These are phyloP conservation scores for Pseudomonodictys pantanalensis DNA, from an alignment of 495 filamentous ascomycete genomes.

Conservation along the genomic window DNA sequence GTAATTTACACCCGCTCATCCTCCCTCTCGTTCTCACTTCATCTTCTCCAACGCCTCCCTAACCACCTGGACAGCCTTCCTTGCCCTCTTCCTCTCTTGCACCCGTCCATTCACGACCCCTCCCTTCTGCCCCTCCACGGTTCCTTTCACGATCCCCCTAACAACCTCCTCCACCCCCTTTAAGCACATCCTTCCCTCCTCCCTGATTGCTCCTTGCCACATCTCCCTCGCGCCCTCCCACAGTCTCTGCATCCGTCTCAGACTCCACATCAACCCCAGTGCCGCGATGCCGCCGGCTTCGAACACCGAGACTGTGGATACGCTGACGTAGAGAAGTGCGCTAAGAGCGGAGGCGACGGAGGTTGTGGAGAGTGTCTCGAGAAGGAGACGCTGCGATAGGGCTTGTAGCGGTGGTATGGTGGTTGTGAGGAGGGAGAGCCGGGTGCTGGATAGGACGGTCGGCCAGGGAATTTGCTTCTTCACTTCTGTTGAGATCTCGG, in stretches of 20 bases:
- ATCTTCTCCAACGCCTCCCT: conserved; percentile 52
- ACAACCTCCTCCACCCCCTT: conserved; percentile 65
- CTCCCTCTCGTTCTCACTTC: not conserved
- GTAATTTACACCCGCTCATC: not conserved
- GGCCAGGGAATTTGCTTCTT: conserved; percentile 41
- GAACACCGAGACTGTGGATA: conserved; percentile 57
- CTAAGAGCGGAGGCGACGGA: conserved; percentile 62
- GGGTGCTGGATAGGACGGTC: conserved; percentile 53
- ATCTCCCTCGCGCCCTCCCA: conserved; percentile 70
- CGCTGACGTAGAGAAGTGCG: conserved; percentile 65
- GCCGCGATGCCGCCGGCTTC: conserved; percentile 79
- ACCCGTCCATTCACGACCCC: conserved; percentile 52
- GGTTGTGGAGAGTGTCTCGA: conserved; percentile 69
- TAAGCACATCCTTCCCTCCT: conserved; percentile 74
- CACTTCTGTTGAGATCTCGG: conserved; percentile 8
- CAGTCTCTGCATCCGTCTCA: conserved; percentile 69
- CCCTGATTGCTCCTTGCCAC: conserved; percentile 76
- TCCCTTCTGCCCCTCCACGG: conserved; percentile 37
- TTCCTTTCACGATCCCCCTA: conserved; percentile 54
- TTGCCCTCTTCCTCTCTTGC: conserved; percentile 43
- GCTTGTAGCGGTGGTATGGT: conserved; percentile 76
- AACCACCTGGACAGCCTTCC: conserved; percentile 43
- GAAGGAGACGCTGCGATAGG: conserved; percentile 71
- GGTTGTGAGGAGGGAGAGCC: conserved; percentile 55
- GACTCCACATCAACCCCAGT: conserved; percentile 68